Percentiles rank a stretch among this genome's conserved stretches.
phyloP scores from a whole-genome alignment of 768 basidiomycete genomes.

The Filobasidium floriforme region DNA sequence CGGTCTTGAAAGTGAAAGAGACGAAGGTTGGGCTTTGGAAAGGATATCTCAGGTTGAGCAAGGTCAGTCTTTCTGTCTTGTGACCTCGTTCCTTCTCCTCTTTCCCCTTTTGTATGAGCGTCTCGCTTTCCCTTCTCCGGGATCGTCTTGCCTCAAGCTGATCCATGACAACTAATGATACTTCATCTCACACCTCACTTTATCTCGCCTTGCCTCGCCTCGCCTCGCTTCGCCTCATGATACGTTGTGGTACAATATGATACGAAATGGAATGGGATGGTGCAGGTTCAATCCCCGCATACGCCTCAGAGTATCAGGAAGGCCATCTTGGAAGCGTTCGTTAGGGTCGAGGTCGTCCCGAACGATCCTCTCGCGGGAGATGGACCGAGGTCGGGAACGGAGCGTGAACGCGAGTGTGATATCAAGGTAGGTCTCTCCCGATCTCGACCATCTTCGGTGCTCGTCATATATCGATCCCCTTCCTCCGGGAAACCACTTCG shows the following conservation, averaged over 20 bases:
- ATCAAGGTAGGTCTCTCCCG: neutral
- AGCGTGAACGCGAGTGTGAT: neutral
- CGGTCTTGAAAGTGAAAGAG: too few species aligned
- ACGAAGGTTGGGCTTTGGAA: conserved; percentile 10
- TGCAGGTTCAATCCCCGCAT: neutral
- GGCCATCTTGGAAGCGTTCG: neutral
- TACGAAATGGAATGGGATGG: too few species aligned
- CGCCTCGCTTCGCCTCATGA: neutral
- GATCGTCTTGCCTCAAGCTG: neutral
- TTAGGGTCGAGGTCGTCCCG: neutral
- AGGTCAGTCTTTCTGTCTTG: neutral
- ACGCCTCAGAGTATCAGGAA: neutral
- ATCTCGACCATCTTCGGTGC: too few species aligned
- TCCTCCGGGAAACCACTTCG: too few species aligned
- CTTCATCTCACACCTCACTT: neutral
- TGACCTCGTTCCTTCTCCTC: neutral
- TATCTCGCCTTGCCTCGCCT: neutral
- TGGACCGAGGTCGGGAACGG: neutral
- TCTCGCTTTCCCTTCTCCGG: neutral
- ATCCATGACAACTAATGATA: neutral
- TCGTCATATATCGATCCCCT: too few species aligned
- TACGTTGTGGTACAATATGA: neutral
- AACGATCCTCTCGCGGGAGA: neutral
- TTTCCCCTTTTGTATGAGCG: too few species aligned
- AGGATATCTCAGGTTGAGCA: conserved; percentile 13